Conservation (phyloP, 306 rosid species). For the Castanea crenata region DNA sequence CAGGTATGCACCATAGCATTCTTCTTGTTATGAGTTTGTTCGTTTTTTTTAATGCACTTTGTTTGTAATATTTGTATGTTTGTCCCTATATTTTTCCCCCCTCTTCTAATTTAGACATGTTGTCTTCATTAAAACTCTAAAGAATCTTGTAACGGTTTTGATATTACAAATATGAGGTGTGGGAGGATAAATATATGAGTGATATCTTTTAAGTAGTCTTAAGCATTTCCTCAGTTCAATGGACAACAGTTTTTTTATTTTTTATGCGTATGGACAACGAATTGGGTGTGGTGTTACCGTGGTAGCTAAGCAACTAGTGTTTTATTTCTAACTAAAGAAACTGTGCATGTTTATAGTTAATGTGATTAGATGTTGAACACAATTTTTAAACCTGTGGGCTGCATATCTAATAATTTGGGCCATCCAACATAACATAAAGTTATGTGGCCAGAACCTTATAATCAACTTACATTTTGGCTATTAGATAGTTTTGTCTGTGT, state of each 20-base stretch:
- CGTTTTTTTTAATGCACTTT: neutral
- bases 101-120: too few relatives aligned
- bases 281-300: neutral
- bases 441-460: too few relatives aligned
- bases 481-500: too few relatives aligned
- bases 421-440: too few relatives aligned
- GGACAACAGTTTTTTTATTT: neutral
- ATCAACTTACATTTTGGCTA: too few relatives aligned
- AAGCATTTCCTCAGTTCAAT: neutral
- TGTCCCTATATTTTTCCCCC: neutral
- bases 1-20: constrained; percentile 51
- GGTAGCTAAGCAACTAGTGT: neutral
- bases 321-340: neutral
- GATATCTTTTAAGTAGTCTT: neutral
- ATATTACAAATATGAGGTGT: neutral
- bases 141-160: neutral
- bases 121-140: neutral
- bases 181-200: neutral
- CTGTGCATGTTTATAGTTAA: too few relatives aligned
- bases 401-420: too few relatives aligned
- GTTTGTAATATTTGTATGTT: neutral
- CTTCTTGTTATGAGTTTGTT: constrained; percentile 15
- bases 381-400: too few relatives aligned
- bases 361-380: too few relatives aligned
- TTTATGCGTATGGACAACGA: neutral